phyloP scores from a whole-genome alignment of 2,329 filamentous ascomycete species.

The Myrmaecium sp. region DNA sequence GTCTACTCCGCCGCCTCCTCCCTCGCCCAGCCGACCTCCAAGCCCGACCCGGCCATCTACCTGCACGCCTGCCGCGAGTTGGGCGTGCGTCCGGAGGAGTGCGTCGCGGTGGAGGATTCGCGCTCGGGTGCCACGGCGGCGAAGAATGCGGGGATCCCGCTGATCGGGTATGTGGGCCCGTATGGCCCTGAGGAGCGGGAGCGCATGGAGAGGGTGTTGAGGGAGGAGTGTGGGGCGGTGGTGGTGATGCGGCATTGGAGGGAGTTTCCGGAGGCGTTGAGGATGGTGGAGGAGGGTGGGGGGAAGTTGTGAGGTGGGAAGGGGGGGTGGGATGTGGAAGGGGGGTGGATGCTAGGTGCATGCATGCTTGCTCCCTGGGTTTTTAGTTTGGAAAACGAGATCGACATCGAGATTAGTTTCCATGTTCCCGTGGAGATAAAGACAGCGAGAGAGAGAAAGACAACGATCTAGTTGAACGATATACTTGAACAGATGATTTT shows the following conservation, averaged over 20 bases:
- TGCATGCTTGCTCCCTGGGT: too few relatives aligned
- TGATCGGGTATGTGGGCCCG: slow-evolving; percentile 72
- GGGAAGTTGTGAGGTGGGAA: too few relatives aligned
- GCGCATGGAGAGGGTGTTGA: slow-evolving; percentile 32
- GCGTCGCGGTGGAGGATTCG: slow-evolving; percentile 74
- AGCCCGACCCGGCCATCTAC: slow-evolving; percentile 85
- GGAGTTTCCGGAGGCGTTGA: slow-evolving; percentile 31
- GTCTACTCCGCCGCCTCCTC: slow-evolving; percentile 73
- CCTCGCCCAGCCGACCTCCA: slow-evolving; percentile 63
- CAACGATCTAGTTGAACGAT: too few relatives aligned
- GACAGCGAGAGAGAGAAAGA: too few relatives aligned
- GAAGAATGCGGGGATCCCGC: slow-evolving; percentile 59
- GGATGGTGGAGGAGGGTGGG: slow-evolving; percentile 33
- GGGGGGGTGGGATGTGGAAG: too few relatives aligned
- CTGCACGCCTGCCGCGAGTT: slow-evolving; percentile 57
- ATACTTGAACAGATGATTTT: too few relatives aligned
- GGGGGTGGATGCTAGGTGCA: too few relatives aligned
- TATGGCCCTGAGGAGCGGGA: slow-evolving; percentile 54
- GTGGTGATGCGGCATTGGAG: slow-evolving; percentile 36
- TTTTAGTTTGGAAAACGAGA: too few relatives aligned
- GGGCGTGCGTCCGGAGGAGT: slow-evolving; percentile 53
- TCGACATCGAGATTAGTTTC: too few relatives aligned
- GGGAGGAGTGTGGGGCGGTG: slow-evolving; percentile 29
- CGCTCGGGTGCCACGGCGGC: slow-evolving; percentile 68
- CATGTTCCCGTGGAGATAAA: too few relatives aligned